phyloP scores from a whole-genome alignment of 441 rosid species.

The Pelargonium citronellum region DNA sequence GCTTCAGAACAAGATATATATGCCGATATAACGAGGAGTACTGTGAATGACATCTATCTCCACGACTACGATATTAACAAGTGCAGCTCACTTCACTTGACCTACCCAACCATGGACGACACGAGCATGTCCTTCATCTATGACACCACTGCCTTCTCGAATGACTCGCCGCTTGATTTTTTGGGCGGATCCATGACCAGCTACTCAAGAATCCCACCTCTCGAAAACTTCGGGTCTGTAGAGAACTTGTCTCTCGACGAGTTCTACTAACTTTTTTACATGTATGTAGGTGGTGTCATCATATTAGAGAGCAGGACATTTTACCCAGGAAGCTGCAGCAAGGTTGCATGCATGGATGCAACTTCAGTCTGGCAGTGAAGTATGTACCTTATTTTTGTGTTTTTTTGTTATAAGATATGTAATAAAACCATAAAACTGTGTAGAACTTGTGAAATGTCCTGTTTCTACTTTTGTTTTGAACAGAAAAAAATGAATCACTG shows the following conservation, averaged over 20 bases:
- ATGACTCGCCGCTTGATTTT: constrained; percentile 80
- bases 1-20: constrained; percentile 62
- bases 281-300: too few relatives aligned
- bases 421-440: constrained; percentile 4
- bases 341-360: too few relatives aligned
- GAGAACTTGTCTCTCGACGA: constrained; percentile 78
- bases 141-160: constrained; percentile 63
- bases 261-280: constrained; percentile 37
- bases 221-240: constrained; percentile 67
- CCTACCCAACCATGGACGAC: constrained; percentile 42
- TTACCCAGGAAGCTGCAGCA: too few relatives aligned
- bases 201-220: constrained; percentile 48
- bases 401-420: not conserved
- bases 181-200: constrained; percentile 64
- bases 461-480: not conserved
- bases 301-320: too few relatives aligned
- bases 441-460: not conserved
- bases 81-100: constrained; percentile 33
- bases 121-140: constrained; percentile 61
- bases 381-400: not conserved
- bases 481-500: not conserved
- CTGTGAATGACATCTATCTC: constrained; percentile 42
- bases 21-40: constrained; percentile 37
- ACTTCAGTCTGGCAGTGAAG: too few relatives aligned
- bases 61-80: constrained; percentile 36